A percentile compares a stretch with the other conserved stretches of the same genome.
phyloP scores from a whole-genome alignment of 768 basidiomycete species.

The Calocybe cyanea region DNA sequence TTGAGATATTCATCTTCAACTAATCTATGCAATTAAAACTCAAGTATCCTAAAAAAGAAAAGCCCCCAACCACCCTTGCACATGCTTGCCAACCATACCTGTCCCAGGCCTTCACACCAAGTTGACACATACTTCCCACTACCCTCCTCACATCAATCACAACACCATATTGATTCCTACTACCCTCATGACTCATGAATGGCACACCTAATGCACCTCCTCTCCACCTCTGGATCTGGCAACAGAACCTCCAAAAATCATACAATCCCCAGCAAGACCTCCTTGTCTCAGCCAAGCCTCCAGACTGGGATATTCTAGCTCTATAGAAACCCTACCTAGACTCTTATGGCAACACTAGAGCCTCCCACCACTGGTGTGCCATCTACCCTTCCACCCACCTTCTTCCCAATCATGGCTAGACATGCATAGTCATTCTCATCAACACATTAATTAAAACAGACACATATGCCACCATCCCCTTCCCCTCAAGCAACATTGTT shows the following conservation, averaged over 20 bases:
- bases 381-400: not conserved
- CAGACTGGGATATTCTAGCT: conserved; percentile 21
- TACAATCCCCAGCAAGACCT: conserved; percentile 13
- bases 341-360: conserved; percentile 10
- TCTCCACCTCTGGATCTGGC: conserved; percentile 9
- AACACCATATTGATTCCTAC: no score
- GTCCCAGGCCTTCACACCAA: no score
- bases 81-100: no score
- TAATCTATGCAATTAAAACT: no score
- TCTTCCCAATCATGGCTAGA: no score
- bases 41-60: no score
- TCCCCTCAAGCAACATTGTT: not conserved
- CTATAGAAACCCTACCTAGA: conserved; percentile 30
- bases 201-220: not conserved
- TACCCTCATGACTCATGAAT: no score
- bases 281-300: conserved; percentile 9
- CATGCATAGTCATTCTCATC: conserved; percentile 10
- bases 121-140: no score
- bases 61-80: no score
- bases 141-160: no score
- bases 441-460: conserved; percentile 6
- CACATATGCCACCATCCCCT: not conserved
- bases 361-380: conserved; percentile 1
- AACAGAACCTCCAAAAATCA: conserved; percentile 26
- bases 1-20: no score